Percentiles rank a stretch among this genome's conserved stretches.
These are phyloP conservation scores for Spironucleus salmonicida DNA, from an alignment of 208 protist species.

Conservation along the genomic window DNA sequence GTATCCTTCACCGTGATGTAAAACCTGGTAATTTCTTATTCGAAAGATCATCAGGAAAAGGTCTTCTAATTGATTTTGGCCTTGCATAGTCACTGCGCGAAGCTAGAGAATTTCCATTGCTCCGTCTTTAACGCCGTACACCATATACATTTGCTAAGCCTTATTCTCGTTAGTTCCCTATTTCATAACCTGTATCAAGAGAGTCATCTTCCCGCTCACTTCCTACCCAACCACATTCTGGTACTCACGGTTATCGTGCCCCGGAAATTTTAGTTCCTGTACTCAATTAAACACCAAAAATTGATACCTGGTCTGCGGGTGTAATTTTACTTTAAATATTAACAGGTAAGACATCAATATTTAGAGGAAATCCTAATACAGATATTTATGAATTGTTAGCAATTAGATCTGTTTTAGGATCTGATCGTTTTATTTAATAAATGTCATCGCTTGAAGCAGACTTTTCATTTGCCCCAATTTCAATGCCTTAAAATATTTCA, in stretches of 20 bases:
- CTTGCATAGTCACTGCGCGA: constrained; percentile 27
- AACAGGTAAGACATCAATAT: constrained; percentile 29
- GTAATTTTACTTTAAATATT: constrained; percentile 27
- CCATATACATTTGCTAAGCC: no score
- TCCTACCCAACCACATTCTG: constrained; percentile 17
- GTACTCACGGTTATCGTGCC: constrained; percentile 33
- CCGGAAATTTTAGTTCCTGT: constrained; percentile 33
- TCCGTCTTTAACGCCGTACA: not conserved
- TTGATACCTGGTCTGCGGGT: constrained; percentile 26
- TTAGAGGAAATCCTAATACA: constrained; percentile 12
- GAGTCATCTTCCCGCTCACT: not conserved
- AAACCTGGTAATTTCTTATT: constrained; percentile 39
- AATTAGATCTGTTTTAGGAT: constrained; percentile 10
- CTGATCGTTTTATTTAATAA: constrained; percentile 15
- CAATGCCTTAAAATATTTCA: constrained; percentile 2
- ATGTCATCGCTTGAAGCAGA: constrained; percentile 10
- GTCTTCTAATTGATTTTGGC: constrained; percentile 38
- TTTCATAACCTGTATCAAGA: no score
- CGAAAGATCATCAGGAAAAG: constrained; percentile 9
- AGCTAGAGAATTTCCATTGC: constrained; percentile 20
- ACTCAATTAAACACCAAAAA: not conserved
- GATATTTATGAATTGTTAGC: constrained; percentile 26
- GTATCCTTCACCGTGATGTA: constrained; percentile 23
- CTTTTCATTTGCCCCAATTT: not conserved
- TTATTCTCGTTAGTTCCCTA: no score